Evolutionary conservation across 345 rosid genomes (phyloP).

Genomic region (Turritis glabra): DNA sequence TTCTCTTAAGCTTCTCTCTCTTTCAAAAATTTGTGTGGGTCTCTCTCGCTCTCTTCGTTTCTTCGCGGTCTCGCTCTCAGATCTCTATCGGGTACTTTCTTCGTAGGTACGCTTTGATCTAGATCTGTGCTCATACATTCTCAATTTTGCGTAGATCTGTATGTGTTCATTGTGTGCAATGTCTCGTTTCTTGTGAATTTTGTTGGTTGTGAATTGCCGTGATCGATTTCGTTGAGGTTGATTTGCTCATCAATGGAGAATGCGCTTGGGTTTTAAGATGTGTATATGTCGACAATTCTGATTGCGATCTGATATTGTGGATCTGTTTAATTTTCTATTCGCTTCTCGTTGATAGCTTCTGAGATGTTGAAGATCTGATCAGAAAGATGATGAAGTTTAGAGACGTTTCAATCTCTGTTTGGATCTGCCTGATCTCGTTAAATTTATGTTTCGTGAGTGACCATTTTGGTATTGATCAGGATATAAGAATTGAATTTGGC

Average conservation of each 20-base stretch:
- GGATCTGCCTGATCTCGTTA: constrained; percentile 18
- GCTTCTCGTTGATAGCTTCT: neutral
- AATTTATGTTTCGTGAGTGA: neutral
- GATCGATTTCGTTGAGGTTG: neutral
- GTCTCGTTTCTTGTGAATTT: neutral
- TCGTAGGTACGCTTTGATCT: constrained; percentile 29
- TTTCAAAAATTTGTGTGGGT: constrained; percentile 4
- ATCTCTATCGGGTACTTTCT: constrained; percentile 9
- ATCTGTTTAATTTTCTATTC: constrained; percentile 4
- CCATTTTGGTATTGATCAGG: neutral
- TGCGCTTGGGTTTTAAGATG: neutral
- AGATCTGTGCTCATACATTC: constrained; percentile 20
- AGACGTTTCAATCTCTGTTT: neutral
- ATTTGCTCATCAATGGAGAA: constrained; percentile 4
- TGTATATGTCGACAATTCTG: neutral
- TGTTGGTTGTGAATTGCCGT: neutral
- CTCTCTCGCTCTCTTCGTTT: constrained; percentile 22
- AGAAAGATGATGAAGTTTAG: neutral
- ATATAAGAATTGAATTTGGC: neutral
- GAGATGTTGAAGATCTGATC: neutral
- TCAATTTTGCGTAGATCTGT: constrained; percentile 7
- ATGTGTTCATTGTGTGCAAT: neutral
- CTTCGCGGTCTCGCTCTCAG: constrained; percentile 17
- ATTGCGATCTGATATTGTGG: constrained; percentile 3
- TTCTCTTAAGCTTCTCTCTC: constrained; percentile 26